Evolutionary conservation across 148 eudicot species (phyloP).

Genomic region (Nepenthes gracilis): DNA sequence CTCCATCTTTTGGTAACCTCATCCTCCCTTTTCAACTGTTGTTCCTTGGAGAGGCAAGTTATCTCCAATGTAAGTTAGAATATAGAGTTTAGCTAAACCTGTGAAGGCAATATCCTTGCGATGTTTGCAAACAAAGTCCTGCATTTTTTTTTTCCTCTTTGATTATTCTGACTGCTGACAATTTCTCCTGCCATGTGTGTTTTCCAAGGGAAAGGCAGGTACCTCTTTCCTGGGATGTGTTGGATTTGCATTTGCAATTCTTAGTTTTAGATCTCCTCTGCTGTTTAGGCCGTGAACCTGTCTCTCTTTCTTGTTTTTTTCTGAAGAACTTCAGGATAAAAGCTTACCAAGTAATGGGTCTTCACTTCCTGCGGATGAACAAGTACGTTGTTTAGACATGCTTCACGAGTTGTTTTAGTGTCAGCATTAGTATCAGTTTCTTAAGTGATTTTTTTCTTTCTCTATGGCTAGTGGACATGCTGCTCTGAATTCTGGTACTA

Average conservation of each 20-base stretch:
- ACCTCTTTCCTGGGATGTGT: neutral
- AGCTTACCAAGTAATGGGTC: slow-evolving; percentile 20
- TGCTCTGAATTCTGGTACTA: no score
- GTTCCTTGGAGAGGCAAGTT: neutral
- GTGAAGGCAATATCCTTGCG: neutral
- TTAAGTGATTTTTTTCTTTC: neutral
- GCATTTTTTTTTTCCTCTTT: no score
- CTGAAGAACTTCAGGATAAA: slow-evolving; percentile 31
- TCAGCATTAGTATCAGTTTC: neutral
- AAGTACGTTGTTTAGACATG: slow-evolving; percentile 20
- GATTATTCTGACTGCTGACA: no score
- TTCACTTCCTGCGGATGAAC: slow-evolving; percentile 23
- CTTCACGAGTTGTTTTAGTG: neutral
- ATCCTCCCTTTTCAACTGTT: neutral
- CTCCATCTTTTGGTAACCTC: slow-evolving; percentile 26
- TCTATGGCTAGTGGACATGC: neutral
- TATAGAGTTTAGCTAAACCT: neutral
- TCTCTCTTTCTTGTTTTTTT: slow-evolving; percentile 3
- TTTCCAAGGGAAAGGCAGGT: neutral
- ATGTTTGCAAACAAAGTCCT: neutral
- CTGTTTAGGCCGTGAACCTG: neutral
- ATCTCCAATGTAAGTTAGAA: neutral
- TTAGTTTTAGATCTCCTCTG: neutral
- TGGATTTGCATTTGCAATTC: no score
- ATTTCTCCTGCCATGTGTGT: neutral